phyloP scores from a whole-genome alignment of 2,329 filamentous ascomycete species.

The Raffaelea albimanens region DNA sequence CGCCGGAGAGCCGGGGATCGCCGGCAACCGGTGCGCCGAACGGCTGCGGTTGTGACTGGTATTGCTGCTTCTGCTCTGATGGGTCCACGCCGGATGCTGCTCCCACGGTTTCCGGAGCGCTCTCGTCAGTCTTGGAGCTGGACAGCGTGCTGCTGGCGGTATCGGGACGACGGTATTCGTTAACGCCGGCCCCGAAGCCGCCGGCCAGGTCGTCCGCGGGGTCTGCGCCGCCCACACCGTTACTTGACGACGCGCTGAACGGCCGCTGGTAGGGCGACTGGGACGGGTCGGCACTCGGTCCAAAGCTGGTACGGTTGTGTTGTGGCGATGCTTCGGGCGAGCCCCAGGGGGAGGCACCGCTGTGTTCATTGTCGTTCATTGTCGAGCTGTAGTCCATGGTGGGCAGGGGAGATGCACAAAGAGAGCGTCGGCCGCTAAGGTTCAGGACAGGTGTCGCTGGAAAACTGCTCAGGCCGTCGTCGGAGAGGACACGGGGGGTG shows the following conservation, averaged over 20 bases:
- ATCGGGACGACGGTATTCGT: slow-evolving; percentile 33
- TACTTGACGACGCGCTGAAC: slow-evolving; percentile 27
- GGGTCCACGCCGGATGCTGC: slow-evolving; percentile 15
- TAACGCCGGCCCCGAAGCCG: slow-evolving; percentile 25
- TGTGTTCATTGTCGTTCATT: slow-evolving; percentile 44
- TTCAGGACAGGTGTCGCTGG: too few relatives aligned
- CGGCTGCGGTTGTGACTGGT: slow-evolving; percentile 8
- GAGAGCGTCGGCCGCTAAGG: too few relatives aligned
- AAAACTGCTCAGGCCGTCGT: too few relatives aligned
- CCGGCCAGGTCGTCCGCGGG: slow-evolving; percentile 13
- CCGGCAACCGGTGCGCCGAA: neutral
- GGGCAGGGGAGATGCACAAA: slow-evolving; percentile 2
- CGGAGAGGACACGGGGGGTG: neutral
- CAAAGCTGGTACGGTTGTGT: slow-evolving; percentile 33
- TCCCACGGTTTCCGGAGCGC: slow-evolving; percentile 14
- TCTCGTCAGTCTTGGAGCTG: slow-evolving; percentile 26
- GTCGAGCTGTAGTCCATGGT: slow-evolving; percentile 51
- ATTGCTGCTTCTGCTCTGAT: slow-evolving; percentile 16
- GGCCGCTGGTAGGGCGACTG: slow-evolving; percentile 28
- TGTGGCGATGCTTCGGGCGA: slow-evolving; percentile 42
- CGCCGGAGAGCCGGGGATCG: slow-evolving; percentile 13
- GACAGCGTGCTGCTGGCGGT: slow-evolving; percentile 36
- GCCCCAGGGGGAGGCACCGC: slow-evolving; percentile 46
- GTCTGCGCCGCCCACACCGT: slow-evolving; percentile 28
- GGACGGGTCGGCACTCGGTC: slow-evolving; percentile 28